Evolutionary conservation across 2,329 filamentous ascomycete species (phyloP), one percentile per base, ranked within the genome.

Genomic region (Exophiala dermatitidis): DNA sequence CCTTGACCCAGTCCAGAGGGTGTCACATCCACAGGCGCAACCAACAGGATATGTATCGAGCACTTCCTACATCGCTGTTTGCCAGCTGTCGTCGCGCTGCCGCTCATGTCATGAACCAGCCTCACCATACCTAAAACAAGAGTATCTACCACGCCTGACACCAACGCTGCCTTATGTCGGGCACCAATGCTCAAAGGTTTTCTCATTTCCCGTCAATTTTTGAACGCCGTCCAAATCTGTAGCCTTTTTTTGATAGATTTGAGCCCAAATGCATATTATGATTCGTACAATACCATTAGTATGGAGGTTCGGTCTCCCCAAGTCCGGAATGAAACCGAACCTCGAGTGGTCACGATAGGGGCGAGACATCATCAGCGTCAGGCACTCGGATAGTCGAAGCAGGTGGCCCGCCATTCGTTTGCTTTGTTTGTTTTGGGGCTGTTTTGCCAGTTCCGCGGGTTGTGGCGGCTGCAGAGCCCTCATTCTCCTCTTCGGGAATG

Each of bases 401-500:
- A 19, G 19, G 19, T 19, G 19, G 19, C 19, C 19, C 19, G 19
- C 19, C 19, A 19, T 19, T 19, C 19, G 30, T 45, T 48, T 54
- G 28, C 31, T 9, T 12, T 36, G 28, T 3, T 31, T n/a, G n/a
- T 43, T 28, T 10, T 42, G 46, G 9, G 56, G 54, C 19, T 59
- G 46, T 33, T 28, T 53, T 48, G 50, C 56, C 53, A 1, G 19
- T 19, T 19, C 19, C 19, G 19, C 19, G 19, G 19, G 19, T 19
- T 19, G 19, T 19, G 19, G 19, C 19, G 19, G 19, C 19, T 19
- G 19, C 19, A 19, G 19, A 19, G 9, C 54, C 57, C 42, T 61
- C 57, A 32, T 77, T 74, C 19, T 77, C 75, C 66, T 90, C 87
- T 65, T 91, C 88, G 0, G 79, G 81, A 31, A 93, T 94, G 0